phyloP scores from a whole-genome alignment of 148 eudicot genomes.

The Selenicereus undatus region DNA sequence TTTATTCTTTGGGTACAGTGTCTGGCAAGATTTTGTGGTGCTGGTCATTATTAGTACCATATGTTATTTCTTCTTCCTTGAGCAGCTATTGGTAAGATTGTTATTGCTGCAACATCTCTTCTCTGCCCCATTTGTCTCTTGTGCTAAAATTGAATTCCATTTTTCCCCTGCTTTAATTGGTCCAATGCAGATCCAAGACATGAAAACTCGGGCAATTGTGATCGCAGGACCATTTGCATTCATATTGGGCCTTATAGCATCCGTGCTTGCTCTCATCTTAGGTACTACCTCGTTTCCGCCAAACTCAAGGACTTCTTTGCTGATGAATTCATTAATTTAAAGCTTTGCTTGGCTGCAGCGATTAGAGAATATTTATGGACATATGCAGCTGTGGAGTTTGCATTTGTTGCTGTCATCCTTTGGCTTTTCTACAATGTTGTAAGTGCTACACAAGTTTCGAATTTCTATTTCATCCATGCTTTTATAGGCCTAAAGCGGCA shows the following conservation, averaged over 20 bases:
- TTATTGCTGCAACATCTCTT: constrained; percentile 2
- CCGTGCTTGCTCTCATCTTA: constrained; percentile 64
- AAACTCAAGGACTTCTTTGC: background rate
- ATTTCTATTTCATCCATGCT: background rate
- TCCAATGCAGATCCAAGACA: constrained; percentile 47
- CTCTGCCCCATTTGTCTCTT: background rate
- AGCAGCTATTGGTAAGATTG: constrained; percentile 79
- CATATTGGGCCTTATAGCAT: constrained; percentile 58
- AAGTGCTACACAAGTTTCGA: constrained; percentile 19
- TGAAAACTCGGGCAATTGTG: constrained; percentile 62
- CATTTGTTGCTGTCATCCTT: constrained; percentile 58
- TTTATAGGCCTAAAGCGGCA: background rate
- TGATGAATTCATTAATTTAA: background rate
- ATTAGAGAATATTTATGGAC: constrained; percentile 84
- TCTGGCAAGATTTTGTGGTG: constrained; percentile 94
- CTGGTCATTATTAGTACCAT: constrained; percentile 78
- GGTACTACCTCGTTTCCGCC: constrained; percentile 37
- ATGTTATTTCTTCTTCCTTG: constrained; percentile 94
- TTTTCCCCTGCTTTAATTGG: background rate
- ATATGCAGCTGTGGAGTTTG: constrained; percentile 88
- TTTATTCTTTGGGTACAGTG: constrained; percentile 43
- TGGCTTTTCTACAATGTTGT: constrained; percentile 65
- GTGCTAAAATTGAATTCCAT: background rate
- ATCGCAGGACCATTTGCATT: constrained; percentile 85
- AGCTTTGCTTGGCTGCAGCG: constrained; percentile 49